Evolutionary conservation across 345 rosid species (phyloP), one percentile per base, ranked within the genome.

Genomic region (Lumnitzera littorea): DNA sequence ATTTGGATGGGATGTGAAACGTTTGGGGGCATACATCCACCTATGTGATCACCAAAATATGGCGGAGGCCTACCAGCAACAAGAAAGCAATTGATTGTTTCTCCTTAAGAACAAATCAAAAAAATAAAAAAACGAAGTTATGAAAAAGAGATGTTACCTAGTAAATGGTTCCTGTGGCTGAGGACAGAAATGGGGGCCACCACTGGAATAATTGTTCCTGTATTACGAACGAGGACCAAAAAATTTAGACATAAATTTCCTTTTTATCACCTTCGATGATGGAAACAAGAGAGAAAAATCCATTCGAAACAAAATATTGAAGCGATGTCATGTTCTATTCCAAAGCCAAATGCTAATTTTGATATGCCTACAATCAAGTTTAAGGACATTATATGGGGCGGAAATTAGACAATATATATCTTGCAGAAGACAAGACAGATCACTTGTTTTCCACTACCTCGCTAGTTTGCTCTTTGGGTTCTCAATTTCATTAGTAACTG

Each of bases 31-130:
- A 68, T 15, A 36, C 41, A 56, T 46, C 82, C 81, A 60, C 76
- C 76, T 61, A 69, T 58, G 11, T 72, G 46, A 56, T 77, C 76
- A 50, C 74, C 68, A 27, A 58, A 65, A 67, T 71, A 63, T 43
- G 81, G 65, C 43, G 56, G 36, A 56, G 82, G 70, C 71, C 96
- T 86, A 81, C 47, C 61, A 74, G 46, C 50, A 50, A 65, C 47
- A 27, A n/a, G 46, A 58, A 57, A 48, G 50, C 55, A 55, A 57
- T 43, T 50, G 61, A 58, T 49, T 47, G 61, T 41, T 17, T 13
- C 48, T 24, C 20, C 23, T 24, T 5, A 2, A 5, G 27, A 55
- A 53, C 15, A 11, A 48, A 55, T 1, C 12, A 24, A 7, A 24
- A 63, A 51, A 55, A 14, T 27, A 27, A 2, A 27, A 17, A 57